Conservation (phyloP, 768 basidiomycete species). For the Sarcomyxa edulis region DNA sequence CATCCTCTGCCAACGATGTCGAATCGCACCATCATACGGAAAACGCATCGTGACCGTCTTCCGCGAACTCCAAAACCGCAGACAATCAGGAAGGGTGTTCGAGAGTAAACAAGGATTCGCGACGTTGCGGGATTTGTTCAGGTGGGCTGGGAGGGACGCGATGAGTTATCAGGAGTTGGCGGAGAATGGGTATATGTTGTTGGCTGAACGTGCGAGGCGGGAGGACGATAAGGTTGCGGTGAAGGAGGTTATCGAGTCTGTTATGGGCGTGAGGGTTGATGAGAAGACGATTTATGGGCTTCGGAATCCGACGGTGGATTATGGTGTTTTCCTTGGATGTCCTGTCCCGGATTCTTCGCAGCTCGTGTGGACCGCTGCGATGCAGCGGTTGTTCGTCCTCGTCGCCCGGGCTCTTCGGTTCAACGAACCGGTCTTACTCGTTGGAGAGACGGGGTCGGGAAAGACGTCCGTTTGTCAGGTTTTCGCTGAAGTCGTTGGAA, state of each 20-base stretch:
- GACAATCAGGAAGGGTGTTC: constrained; percentile 89
- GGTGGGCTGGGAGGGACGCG: constrained; percentile 93
- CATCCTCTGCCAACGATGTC: constrained; percentile 89
- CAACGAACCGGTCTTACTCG: constrained; percentile 92
- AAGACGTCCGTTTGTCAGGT: constrained; percentile 97
- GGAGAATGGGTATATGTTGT: constrained; percentile 94
- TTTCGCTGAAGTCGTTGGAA: constrained; percentile 61
- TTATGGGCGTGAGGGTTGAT: constrained; percentile 86
- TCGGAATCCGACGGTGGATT: constrained; percentile 32
- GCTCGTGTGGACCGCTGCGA: constrained; percentile 91
- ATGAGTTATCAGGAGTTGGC: constrained; percentile 89
- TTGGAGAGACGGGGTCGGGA: constrained; percentile 96
- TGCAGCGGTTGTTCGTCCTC: constrained; percentile 84
- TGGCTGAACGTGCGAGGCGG: constrained; percentile 85
- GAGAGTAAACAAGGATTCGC: constrained; percentile 98
- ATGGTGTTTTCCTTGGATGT: constrained; percentile 49
- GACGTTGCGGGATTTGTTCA: constrained; percentile 92
- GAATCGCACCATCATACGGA: constrained; percentile 91
- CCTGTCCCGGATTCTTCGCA: constrained; percentile 39
- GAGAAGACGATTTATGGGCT: constrained; percentile 64
- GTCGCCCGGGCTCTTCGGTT: constrained; percentile 81
- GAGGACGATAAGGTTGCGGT: constrained; percentile 84
- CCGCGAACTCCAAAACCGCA: constrained; percentile 85
- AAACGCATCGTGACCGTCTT: constrained; percentile 89
- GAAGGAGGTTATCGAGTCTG: constrained; percentile 85